Evolutionary conservation across 1,284 basidiomycete genomes (phyloP).

Genomic region (Naganishia liquefaciens): DNA sequence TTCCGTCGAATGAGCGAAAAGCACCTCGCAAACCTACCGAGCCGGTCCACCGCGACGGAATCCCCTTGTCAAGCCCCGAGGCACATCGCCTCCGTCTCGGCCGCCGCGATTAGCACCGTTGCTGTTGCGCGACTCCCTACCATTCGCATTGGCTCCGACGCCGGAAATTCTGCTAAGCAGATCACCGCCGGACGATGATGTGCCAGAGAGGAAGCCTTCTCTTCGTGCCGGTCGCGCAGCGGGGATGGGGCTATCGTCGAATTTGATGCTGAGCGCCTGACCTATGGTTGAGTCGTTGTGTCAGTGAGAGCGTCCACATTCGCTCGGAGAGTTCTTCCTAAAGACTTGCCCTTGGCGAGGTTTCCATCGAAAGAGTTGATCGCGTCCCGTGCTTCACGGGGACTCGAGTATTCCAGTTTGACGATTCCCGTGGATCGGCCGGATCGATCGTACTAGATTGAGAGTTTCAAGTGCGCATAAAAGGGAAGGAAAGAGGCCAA

Average conservation of each 20-base stretch:
- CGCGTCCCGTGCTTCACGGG: conserved; percentile 76
- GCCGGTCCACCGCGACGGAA: conserved; percentile 24
- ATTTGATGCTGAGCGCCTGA: conserved; percentile 76
- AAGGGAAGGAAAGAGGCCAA: conserved; percentile 17
- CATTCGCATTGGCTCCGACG: neutral
- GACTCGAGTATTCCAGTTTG: conserved; percentile 75
- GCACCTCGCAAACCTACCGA: neutral
- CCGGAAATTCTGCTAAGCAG: conserved; percentile 62
- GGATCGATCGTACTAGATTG: conserved; percentile 82
- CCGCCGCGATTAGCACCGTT: conserved; percentile 55
- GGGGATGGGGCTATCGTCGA: conserved; percentile 54
- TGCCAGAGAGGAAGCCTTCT: conserved; percentile 7
- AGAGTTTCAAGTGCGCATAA: conserved; percentile 7
- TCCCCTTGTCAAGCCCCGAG: conserved; percentile 22
- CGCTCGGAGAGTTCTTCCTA: no score
- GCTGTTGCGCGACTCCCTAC: neutral
- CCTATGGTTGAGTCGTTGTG: conserved; percentile 55
- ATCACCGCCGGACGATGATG: conserved; percentile 42
- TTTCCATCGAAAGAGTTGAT: conserved; percentile 86
- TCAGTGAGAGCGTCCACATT: neutral
- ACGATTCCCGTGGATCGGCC: conserved; percentile 87
- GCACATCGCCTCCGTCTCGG: conserved; percentile 20
- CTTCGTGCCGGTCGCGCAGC: conserved; percentile 8
- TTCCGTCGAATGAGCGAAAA: neutral
- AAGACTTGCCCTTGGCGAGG: conserved; percentile 76